phyloP scores from a whole-genome alignment of 495 filamentous ascomycete genomes.

The Parachaetomium inaequale region DNA sequence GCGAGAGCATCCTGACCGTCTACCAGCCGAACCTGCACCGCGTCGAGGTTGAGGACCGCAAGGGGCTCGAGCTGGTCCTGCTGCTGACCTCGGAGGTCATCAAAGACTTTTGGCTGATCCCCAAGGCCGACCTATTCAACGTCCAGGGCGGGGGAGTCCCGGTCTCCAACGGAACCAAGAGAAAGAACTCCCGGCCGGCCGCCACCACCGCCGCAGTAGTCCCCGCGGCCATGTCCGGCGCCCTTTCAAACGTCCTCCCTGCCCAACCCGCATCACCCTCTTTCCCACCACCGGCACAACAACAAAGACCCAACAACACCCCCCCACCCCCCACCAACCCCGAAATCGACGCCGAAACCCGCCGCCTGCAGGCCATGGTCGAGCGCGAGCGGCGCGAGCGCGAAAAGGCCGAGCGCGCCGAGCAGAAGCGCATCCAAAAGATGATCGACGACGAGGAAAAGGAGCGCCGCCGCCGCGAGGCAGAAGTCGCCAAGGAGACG shows the following conservation, averaged over 20 bases:
- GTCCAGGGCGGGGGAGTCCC: constrained; percentile 47
- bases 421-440: constrained; percentile 66
- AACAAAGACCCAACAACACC: constrained; percentile 25
- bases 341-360: constrained; percentile 62
- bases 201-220: constrained; percentile 11
- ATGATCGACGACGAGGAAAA: constrained; percentile 78
- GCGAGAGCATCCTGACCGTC: constrained; percentile 60
- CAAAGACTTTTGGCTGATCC: constrained; percentile 74
- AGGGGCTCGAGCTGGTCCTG: constrained; percentile 85
- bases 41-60: constrained; percentile 90
- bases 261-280: neutral
- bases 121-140: constrained; percentile 73
- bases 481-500: constrained; percentile 79
- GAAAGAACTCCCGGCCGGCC: constrained; percentile 45
- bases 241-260: constrained; percentile 14
- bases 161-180: constrained; percentile 25
- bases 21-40: constrained; percentile 89
- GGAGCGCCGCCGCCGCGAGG: constrained; percentile 59
- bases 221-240: constrained; percentile 36
- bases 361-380: constrained; percentile 55
- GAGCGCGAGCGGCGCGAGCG: constrained; percentile 49
- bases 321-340: constrained; percentile 45
- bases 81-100: constrained; percentile 81
- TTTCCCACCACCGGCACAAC: constrained; percentile 16
- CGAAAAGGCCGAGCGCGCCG: constrained; percentile 53